Base-by-base conservation (phyloP, 2,329 filamentous ascomycete genomes). In the Colletotrichum chlorophyti region DNA sequence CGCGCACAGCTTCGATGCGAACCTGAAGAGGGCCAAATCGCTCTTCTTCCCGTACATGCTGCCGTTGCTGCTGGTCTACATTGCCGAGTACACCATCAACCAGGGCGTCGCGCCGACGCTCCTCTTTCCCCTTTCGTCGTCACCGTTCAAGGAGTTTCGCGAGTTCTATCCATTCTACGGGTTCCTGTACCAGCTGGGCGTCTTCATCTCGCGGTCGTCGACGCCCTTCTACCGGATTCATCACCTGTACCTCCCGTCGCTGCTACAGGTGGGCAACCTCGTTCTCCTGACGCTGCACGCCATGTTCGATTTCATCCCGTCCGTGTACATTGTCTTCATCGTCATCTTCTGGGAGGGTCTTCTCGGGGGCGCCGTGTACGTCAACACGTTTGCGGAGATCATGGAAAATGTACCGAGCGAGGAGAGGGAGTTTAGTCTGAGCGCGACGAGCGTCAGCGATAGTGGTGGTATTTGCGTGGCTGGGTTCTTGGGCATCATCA, bases 41-140 rank as follows among this genome's bases (percentile, higher is more conserved):
- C 79, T 98, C 2, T 89, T 97, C 69, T 78, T 96, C 40, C 86
- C 86, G 0, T 89, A 88, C 72, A 98, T 99, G 93, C 81, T 96
- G 4, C 95, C 95, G 0, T 82, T 99, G 12, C 81, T 98, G 29
- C 78, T 98, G 14, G 95, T 99, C 26, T 99, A 97, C 72, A 84
- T 98, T 31, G 92, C 93, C 54, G 95, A 99, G 77, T 99, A 99
- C 72, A 96, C 91, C 53, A 97, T 98, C 74, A 98, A 98, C 76
- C 93, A 97, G 77, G 94, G 93, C 31, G 92, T 98, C 1, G 82
- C 92, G 0, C 94, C 95, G 1, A 97, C 93, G 0, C 79, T 98
- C 0, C 83, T 99, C 5, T 99, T 97, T 70, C 92, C 93, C 0
- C 79, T 97, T 1, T 70, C 81, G 1, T 75, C 83, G 10, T 89